Conservation (phyloP, 2,329 filamentous ascomycete genomes). For the Nemania serpens region DNA sequence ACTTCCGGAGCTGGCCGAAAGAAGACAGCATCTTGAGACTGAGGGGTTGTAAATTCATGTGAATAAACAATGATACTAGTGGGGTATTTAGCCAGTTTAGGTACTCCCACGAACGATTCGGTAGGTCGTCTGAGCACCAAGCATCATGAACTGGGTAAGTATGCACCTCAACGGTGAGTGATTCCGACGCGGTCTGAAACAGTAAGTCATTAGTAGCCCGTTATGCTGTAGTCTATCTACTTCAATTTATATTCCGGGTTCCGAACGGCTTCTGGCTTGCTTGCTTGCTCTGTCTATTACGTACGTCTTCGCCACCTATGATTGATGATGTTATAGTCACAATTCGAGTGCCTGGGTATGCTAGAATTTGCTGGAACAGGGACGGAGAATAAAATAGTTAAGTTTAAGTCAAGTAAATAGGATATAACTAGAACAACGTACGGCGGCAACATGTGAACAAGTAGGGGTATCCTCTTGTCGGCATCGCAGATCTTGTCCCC, state of each 20-base stretch:
- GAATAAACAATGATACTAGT: not conserved
- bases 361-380: not conserved
- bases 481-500: constrained; percentile 19
- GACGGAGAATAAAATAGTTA: not conserved
- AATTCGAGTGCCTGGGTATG: not conserved
- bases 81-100: not conserved
- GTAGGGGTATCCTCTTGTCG: not conserved
- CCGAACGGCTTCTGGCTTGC: not conserved
- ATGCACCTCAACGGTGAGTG: constrained; percentile 1
- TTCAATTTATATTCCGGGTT: constrained; percentile 31
- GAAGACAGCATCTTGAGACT: not conserved
- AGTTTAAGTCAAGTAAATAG: not conserved
- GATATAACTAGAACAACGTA: too few relatives aligned
- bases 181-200: constrained; percentile 36
- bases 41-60: not conserved
- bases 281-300: not conserved
- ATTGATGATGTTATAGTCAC: not conserved
- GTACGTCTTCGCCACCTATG: not conserved
- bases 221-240: not conserved
- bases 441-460: too few relatives aligned
- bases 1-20: constrained; percentile 13
- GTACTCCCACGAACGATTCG: not conserved
- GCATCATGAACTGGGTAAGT: not conserved
- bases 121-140: constrained; percentile 4
- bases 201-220: constrained; percentile 20